Evolutionary conservation across 129 eudicot species (phyloP).

Genomic region (Erigeron canadensis): DNA sequence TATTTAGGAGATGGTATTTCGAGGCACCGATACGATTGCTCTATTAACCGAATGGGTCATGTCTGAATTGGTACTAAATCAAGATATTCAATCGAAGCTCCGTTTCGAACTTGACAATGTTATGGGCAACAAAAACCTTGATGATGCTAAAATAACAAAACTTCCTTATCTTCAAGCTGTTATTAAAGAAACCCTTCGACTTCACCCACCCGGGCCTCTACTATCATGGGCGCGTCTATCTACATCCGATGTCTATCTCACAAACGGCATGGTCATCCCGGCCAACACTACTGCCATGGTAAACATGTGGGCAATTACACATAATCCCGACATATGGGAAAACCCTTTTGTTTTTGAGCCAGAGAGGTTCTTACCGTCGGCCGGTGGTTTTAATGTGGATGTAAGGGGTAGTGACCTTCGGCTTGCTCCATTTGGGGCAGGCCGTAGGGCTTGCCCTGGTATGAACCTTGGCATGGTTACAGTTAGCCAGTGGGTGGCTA

Average conservation of each 20-base stretch:
- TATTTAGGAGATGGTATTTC: conserved; percentile 65
- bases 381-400: conserved; percentile 30
- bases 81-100: conserved; percentile 48
- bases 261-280: conserved; percentile 56
- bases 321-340: conserved; percentile 42
- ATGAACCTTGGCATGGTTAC: conserved; percentile 52
- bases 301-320: conserved; percentile 79
- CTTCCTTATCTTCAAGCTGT: conserved; percentile 60
- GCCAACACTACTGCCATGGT: conserved; percentile 60
- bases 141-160: conserved; percentile 29
- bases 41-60: conserved; percentile 64
- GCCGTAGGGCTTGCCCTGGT: conserved; percentile 71
- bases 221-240: conserved; percentile 72
- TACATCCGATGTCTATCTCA: conserved; percentile 43
- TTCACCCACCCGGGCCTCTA: conserved; percentile 71
- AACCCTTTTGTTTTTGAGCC: conserved; percentile 44
- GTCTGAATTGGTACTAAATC: conserved; percentile 52
- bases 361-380: conserved; percentile 37
- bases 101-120: conserved; percentile 36
- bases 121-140: neutral
- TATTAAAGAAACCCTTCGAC: conserved; percentile 35
- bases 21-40: conserved; percentile 73
- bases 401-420: conserved; percentile 55
- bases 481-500: conserved; percentile 59
- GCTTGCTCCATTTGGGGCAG: conserved; percentile 76